These are phyloP conservation scores for Taxawa tesnikishii DNA, from an alignment of 2,329 filamentous ascomycete species.

Conservation along the genomic window DNA sequence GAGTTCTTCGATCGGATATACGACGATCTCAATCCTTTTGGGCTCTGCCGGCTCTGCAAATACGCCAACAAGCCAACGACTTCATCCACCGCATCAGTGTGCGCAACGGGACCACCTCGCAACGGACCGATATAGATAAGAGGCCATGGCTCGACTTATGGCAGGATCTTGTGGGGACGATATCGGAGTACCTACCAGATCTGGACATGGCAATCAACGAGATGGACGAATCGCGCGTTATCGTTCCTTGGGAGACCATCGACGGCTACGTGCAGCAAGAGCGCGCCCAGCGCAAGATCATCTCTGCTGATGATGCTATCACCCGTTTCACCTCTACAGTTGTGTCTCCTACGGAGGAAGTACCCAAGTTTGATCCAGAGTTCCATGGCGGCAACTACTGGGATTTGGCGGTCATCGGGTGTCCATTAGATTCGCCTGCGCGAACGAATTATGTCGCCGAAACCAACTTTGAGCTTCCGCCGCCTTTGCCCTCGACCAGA, in stretches of 20 bases:
- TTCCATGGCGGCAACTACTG: conserved; percentile 27
- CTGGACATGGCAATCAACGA: conserved; percentile 35
- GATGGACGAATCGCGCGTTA: conserved; percentile 36
- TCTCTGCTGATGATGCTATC: conserved; percentile 18
- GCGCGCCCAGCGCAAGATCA: conserved; percentile 14
- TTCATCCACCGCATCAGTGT: conserved; percentile 27
- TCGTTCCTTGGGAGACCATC: conserved; percentile 35
- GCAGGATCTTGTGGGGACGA: conserved; percentile 25
- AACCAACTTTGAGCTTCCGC: conserved; percentile 25
- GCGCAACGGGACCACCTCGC: conserved; percentile 24
- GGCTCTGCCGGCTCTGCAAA: conserved; percentile 28
- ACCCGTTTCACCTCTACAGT: conserved; percentile 13
- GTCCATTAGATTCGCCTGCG: conserved; percentile 24
- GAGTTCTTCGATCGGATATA: conserved; percentile 41
- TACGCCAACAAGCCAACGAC: conserved; percentile 28
- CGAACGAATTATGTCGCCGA: conserved; percentile 19
- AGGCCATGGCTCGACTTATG: conserved; percentile 29
- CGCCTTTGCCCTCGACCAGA: conserved; percentile 17
- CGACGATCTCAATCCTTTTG: conserved; percentile 36
- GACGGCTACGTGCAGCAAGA: conserved; percentile 24
- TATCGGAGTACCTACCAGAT: conserved; percentile 29
- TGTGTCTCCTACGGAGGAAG: conserved; percentile 15
- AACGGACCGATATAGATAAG: conserved; percentile 16
- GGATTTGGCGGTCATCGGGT: conserved; percentile 29
- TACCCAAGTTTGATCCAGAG: conserved; percentile 16